Evolutionary conservation across 306 rosid genomes (phyloP), one percentile per base, ranked within the genome.

Genomic region (Rubus parviflorus): DNA sequence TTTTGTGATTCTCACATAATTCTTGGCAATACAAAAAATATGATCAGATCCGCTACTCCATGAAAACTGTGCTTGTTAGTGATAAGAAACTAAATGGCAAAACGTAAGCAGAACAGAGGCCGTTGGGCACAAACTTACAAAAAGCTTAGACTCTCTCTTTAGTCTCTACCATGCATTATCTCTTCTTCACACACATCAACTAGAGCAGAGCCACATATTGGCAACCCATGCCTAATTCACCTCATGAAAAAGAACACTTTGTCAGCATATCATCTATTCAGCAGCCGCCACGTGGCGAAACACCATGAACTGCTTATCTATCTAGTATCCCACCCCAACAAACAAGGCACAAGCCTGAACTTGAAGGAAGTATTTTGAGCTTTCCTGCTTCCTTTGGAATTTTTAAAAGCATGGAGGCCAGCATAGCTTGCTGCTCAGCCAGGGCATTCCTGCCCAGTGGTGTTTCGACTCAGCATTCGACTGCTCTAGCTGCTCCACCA

Each of bases 191-290:
- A 11, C 64, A 58, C 7, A 58, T 22, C 64, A 48, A 70, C 70
- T 83, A 72, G 84, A 85, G 72, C 85, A 76, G 85, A 87, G 76
- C 97, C 97, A 92, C 97, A 90, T 76, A 86, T 78, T 83, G 75
- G 80, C 77, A 58, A 80, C 88, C 80, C 87, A 88, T 83, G 80
- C 37, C 88, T 48, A 81, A 79, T 85, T 77, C 60, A 71, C 82
- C 86, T 51, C 80, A 71, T 70, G 42, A 69, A 75, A 75, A 68
- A 8, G 51, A 75, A 38, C 78, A 70, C 45, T 60, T 76, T 69
- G 77, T 84, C 77, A 74, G 71, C 85, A 77, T 77, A 81, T 86
- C 87, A 81, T 86, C 87, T 74, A 53, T 77, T 72, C 85, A 65
- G 52, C 81, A 60, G 10, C 77, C 66, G 66, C 88, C 96, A 92